Evolutionary conservation across 2,329 filamentous ascomycete species (phyloP), one percentile per base, ranked within the genome.

Genomic region (Thielaviopsis populi): DNA sequence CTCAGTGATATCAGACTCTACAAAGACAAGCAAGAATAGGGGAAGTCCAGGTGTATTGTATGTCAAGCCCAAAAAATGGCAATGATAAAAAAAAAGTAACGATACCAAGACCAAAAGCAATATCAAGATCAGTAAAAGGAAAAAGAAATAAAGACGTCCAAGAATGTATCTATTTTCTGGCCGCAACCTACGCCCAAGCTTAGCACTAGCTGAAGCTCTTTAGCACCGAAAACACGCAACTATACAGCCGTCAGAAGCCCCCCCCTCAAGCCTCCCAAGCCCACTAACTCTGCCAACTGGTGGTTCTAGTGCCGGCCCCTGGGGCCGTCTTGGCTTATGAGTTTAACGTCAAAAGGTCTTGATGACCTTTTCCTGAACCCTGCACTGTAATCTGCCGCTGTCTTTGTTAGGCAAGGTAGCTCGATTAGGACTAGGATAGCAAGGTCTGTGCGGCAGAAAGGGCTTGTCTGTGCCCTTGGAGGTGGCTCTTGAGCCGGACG

Each of bases 261-360:
- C 33, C 33, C 10, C 5, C 1, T 8, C 33, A 1, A 6, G 1
- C 3, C 33, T 10, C 3, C 33, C 33, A 1, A 37, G 10, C 33
- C 7, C 3, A 33, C 30, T 33, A 33, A 33, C 30, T 33, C 42
- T 42, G 24, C 58, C 43, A 60, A 27, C 19, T 40, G 40, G 58
- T 17, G 5, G 5, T 40, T 24, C 24, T 60, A 61, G 59, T 48
- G 42, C 42, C 27, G 22, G 43, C 27, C 42, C 59, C 41, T 61
- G 59, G 59, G 40, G 42, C 11, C 42, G 50, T 33, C 43, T 50
- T 61, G 42, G 42, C 42, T 48, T 48, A 61, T 61, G 42, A 61
- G 30, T 30, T 61, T 61, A 61, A 61, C 59, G 24, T 37, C 59
- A 27, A 61, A 61, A 61, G 59, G 59, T 61, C 59, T 48, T 37